phyloP scores from a whole-genome alignment of 2,329 filamentous ascomycete genomes.

The Fonsecaea pedrosoi region DNA sequence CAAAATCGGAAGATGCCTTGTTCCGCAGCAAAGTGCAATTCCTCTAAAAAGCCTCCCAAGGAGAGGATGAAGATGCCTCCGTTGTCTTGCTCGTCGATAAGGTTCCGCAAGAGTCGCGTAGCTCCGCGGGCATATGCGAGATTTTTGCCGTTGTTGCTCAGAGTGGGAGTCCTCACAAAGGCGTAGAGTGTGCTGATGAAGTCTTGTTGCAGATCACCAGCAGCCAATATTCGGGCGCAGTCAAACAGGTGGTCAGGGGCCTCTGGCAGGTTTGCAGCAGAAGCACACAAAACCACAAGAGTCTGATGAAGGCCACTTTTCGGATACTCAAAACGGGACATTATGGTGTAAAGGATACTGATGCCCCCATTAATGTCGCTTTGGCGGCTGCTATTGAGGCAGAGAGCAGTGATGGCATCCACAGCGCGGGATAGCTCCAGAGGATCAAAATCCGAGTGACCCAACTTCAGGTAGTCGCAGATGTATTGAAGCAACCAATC shows the following conservation, averaged over 20 bases:
- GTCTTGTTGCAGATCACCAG: slow-evolving; percentile 25
- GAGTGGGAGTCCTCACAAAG: slow-evolving; percentile 30
- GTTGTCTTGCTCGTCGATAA: slow-evolving; percentile 26
- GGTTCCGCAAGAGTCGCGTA: slow-evolving; percentile 27
- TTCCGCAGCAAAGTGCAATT: slow-evolving; percentile 31
- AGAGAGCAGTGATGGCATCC: slow-evolving; percentile 28
- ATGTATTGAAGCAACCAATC: slow-evolving; percentile 37
- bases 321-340: slow-evolving; percentile 33
- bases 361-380: slow-evolving; percentile 36
- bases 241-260: slow-evolving; percentile 30
- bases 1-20: slow-evolving; percentile 35
- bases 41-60: slow-evolving; percentile 26
- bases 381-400: slow-evolving; percentile 32
- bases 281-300: slow-evolving; percentile 36
- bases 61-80: slow-evolving; percentile 29
- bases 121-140: slow-evolving; percentile 35
- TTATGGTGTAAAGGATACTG: slow-evolving; percentile 32
- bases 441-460: slow-evolving; percentile 26
- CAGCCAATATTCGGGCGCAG: slow-evolving; percentile 31
- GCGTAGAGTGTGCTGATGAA: slow-evolving; percentile 31
- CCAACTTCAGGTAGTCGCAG: slow-evolving; percentile 34
- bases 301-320: slow-evolving; percentile 30
- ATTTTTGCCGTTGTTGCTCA: slow-evolving; percentile 29
- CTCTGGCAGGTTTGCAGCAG: slow-evolving; percentile 32
- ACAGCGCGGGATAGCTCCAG: slow-evolving; percentile 30